These are phyloP conservation scores for Rhodamnia rubescens DNA, from an alignment of 345 rosid genomes.

Conservation along the genomic window DNA sequence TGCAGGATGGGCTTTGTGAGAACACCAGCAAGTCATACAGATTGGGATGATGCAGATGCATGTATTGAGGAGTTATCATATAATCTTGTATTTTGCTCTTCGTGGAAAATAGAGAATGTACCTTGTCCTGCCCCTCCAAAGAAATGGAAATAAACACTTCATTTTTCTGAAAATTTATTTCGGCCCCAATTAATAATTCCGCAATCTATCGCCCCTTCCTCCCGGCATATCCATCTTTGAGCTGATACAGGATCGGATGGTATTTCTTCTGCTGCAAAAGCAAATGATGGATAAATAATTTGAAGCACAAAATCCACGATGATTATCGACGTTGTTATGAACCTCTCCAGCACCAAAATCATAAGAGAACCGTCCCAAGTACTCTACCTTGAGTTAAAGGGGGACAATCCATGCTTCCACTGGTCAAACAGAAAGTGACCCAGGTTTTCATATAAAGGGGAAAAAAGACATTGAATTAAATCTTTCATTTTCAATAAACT, in stretches of 20 bases:
- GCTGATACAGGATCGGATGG: not conserved
- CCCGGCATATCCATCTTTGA: not conserved
- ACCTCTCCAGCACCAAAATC: conserved; percentile 68
- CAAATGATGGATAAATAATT: not conserved
- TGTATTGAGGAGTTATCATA: not conserved
- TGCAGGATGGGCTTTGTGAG: not conserved
- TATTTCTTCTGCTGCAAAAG: not conserved
- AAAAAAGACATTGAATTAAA: not conserved
- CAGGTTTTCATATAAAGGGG: conserved; percentile 15
- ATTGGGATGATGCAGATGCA: not conserved
- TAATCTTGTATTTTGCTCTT: not conserved
- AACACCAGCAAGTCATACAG: not conserved
- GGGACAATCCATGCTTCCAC: not conserved
- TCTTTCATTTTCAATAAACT: not conserved
- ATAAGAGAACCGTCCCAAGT: conserved; percentile 53
- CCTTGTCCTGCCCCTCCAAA: not conserved
- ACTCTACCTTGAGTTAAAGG: conserved; percentile 78
- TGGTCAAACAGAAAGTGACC: not conserved
- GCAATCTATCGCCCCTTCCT: not conserved
- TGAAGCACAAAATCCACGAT: not conserved
- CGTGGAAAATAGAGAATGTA: not conserved
- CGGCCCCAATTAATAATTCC: not conserved
- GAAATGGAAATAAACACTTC: not conserved
- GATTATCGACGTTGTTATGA: conserved; percentile 13
- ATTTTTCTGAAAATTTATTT: not conserved